Evolutionary conservation across 2,329 filamentous ascomycete genomes (phyloP).

Genomic region (Metarhizium sp.): DNA sequence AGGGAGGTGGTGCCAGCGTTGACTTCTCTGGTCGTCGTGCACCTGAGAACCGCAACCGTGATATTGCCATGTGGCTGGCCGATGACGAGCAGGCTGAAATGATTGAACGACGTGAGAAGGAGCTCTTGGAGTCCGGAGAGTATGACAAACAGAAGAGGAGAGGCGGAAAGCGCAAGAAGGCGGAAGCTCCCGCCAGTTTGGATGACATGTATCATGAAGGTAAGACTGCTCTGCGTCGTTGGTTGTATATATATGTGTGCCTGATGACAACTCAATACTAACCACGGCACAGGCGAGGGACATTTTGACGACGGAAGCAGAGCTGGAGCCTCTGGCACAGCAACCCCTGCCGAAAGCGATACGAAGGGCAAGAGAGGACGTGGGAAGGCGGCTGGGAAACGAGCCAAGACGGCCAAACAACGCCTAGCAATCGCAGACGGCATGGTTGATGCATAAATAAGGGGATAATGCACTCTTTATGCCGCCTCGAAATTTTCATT

Average conservation of each 20-base stretch:
- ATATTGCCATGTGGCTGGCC: conserved; percentile 97
- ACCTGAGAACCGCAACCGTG: conserved; percentile 87
- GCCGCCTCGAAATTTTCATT: neutral
- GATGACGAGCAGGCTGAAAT: conserved; percentile 94
- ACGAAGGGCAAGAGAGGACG: conserved; percentile 43
- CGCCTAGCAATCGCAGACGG: conserved; percentile 60
- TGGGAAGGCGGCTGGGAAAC: conserved; percentile 40
- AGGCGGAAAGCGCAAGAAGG: conserved; percentile 46
- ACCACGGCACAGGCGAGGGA: conserved; percentile 65
- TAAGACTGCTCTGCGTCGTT: conserved; percentile 37
- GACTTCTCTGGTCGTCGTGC: conserved; percentile 91
- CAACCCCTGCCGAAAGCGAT: conserved; percentile 62
- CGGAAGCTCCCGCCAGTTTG: conserved; percentile 53
- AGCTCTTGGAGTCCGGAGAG: conserved; percentile 67
- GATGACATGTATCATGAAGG: conserved; percentile 99
- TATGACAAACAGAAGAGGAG: conserved; percentile 56
- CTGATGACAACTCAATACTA: neutral
- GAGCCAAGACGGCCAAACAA: conserved; percentile 60
- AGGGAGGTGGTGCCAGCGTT: conserved; percentile 80
- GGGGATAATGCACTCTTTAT: neutral
- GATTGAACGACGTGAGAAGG: conserved; percentile 86
- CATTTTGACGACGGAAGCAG: conserved; percentile 88
- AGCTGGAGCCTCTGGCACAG: conserved; percentile 59
- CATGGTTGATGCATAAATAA: conserved; percentile 21
- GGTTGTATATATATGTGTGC: neutral